phyloP scores from a whole-genome alignment of 768 basidiomycete species.

The Harrya chromipes region DNA sequence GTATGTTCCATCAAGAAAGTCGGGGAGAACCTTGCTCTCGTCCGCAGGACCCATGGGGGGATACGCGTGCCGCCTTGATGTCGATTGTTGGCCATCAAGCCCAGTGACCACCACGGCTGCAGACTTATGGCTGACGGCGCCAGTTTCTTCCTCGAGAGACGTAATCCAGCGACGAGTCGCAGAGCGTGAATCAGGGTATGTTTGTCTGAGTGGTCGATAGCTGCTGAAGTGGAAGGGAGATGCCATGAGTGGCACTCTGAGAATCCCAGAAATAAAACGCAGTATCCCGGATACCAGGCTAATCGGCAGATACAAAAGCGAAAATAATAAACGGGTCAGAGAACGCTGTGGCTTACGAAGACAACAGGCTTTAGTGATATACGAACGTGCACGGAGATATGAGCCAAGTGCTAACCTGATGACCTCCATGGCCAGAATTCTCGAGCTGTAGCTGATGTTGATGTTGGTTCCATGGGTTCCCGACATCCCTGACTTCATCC shows the following conservation, averaged over 20 bases:
- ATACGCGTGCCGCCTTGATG: slow-evolving; percentile 32
- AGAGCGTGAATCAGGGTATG: slow-evolving; percentile 41
- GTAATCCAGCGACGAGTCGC: slow-evolving; percentile 76
- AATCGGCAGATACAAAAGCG: slow-evolving; percentile 57
- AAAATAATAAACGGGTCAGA: slow-evolving; percentile 10
- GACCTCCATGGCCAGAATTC: background rate
- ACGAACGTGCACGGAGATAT: no score
- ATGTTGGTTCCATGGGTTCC: background rate
- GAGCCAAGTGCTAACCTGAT: slow-evolving; percentile 5
- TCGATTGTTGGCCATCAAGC: slow-evolving; percentile 45
- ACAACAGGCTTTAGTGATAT: background rate
- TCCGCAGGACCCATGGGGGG: no score
- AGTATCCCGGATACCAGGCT: slow-evolving; percentile 57
- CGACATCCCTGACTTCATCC: background rate
- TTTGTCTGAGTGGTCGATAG: slow-evolving; percentile 39
- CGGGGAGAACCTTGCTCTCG: slow-evolving; percentile 58
- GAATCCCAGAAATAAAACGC: slow-evolving; percentile 60
- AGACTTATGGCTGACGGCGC: slow-evolving; percentile 58
- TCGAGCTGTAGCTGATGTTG: background rate
- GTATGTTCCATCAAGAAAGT: slow-evolving; percentile 72
- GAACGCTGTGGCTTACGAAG: slow-evolving; percentile 1
- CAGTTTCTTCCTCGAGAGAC: slow-evolving; percentile 82
- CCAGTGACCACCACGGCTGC: slow-evolving; percentile 35
- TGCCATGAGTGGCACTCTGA: slow-evolving; percentile 67
- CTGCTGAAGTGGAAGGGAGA: slow-evolving; percentile 47